phyloP scores from a whole-genome alignment of 139 green algal genomes.

The Mesotaenium endlicherianum region DNA sequence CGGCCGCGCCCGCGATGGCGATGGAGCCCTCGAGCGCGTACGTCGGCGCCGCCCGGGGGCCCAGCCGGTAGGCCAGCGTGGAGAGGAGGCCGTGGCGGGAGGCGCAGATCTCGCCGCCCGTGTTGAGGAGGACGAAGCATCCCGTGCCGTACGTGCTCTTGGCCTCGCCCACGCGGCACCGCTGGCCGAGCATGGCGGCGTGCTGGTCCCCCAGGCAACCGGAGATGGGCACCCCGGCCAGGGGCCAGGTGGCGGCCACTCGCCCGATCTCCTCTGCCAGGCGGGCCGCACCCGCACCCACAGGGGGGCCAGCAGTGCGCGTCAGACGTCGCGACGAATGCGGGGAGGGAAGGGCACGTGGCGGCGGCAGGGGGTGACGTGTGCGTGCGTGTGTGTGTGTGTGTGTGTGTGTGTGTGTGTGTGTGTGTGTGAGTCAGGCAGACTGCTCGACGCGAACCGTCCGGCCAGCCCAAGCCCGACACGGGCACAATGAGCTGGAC shows the following conservation, averaged over 20 bases:
- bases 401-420: too few species aligned
- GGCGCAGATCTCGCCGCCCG: conserved; percentile 64
- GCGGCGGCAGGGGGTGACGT: too few species aligned
- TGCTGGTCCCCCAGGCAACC: conserved; percentile 95
- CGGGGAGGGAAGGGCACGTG: too few species aligned
- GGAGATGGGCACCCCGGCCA: conserved; percentile 77
- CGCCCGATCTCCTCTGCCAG: conserved; percentile 18
- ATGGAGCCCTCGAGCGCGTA: conserved; percentile 85
- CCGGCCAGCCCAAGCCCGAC: too few species aligned
- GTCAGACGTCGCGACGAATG: too few species aligned
- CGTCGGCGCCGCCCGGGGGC: neutral
- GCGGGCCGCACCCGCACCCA: too few species aligned
- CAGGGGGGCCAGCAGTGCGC: too few species aligned
- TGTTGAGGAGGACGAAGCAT: conserved; percentile 97
- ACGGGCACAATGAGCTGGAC: too few species aligned
- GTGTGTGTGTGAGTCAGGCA: too few species aligned
- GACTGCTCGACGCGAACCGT: too few species aligned
- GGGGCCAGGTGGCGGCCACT: conserved; percentile 37
- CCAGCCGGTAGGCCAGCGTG: conserved; percentile 83
- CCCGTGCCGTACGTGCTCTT: conserved; percentile 99
- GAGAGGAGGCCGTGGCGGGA: conserved; percentile 88
- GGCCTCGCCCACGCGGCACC: conserved; percentile 64
- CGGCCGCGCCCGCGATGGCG: conserved; percentile 44
- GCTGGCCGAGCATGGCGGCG: conserved; percentile 87
- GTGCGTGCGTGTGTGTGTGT: too few species aligned